Percentiles rank a stretch among this genome's conserved stretches.
These are phyloP conservation scores for Arthroderma uncinatum DNA, from an alignment of 2,329 filamentous ascomycete genomes.

Conservation along the genomic window DNA sequence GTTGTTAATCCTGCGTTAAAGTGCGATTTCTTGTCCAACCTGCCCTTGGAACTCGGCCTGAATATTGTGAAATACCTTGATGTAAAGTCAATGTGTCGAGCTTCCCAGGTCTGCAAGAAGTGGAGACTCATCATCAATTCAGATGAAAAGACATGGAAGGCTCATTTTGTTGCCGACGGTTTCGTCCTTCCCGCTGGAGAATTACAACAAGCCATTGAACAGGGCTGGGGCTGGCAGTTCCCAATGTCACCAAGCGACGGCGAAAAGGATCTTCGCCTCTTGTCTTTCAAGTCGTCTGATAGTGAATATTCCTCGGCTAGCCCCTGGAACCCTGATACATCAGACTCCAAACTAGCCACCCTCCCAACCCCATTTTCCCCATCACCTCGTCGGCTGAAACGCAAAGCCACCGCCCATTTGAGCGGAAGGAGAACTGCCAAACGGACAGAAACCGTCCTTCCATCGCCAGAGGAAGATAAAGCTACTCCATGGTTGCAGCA, in stretches of 20 bases:
- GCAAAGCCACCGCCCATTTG: conserved; percentile 38
- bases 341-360: conserved; percentile 19
- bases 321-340: conserved; percentile 16
- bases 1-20: conserved; percentile 90
- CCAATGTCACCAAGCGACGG: conserved; percentile 62
- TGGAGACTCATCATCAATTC: conserved; percentile 87
- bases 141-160: conserved; percentile 93
- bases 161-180: conserved; percentile 73
- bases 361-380: conserved; percentile 17
- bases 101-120: conserved; percentile 84
- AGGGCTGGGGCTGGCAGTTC: conserved; percentile 98
- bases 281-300: conserved; percentile 32
- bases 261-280: conserved; percentile 65
- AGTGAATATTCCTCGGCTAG: conserved; percentile 24
- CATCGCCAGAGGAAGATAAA: conserved; percentile 32
- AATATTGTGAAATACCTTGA: conserved; percentile 83
- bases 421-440: conserved; percentile 46
- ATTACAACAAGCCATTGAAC: conserved; percentile 68
- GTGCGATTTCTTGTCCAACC: conserved; percentile 75
- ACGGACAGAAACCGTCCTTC: conserved; percentile 37
- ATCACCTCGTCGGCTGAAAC: conserved; percentile 29
- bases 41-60: conserved; percentile 77
- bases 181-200: conserved; percentile 70
- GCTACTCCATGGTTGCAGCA: conserved; percentile 38
- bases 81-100: conserved; percentile 71